Base-by-base conservation (phyloP, 2,329 filamentous ascomycete genomes). In the Ascochyta lentis region DNA sequence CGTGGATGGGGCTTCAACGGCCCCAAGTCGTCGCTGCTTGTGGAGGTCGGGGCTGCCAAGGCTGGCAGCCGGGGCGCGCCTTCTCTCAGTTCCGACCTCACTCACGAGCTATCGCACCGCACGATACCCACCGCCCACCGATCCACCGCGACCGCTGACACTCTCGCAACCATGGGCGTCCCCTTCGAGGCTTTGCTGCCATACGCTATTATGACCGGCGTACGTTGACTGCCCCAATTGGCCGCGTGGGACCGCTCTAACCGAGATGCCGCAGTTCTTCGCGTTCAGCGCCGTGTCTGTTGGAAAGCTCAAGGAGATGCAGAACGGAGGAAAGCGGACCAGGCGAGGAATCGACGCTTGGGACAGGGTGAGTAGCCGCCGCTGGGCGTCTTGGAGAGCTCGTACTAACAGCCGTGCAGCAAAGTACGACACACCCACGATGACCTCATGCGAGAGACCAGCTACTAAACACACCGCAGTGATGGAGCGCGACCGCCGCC, bases 171-270 rank as follows among this genome's bases (percentile, higher is more conserved):
- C 63, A 87, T 87, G 86, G 85, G 84, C 76, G 84, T 89, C 60
- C 86, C 86, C 40, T 88, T 88, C 74, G 86, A 89, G 78, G 82
- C 86, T 63, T 76, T 88, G 64, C 71, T 88, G 67, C 86, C 86
- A 44, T 88, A 87, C 72, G 86, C 80, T 65, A 84, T 88, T 71
- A 85, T 87, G 77, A 76, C 86, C 51, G 81, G 76, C 71, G 85
- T 87, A 82, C 59, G 83, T 77, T 44, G 52, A 61, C 31, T 26
- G 43, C 54, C 49, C 49, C 56, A 53, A 59, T 56, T 45, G 56
- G 34, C 49, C 47, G 38, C 40, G 23, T 10, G n/a, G 15, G 34
- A 43, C 55, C 42, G 42, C 41, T 50, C 61, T 71, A 62, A 74
- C 64, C 6, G 35, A 38, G 9, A 34, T 42, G 41, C 43, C 43